phyloP scores from a whole-genome alignment of 2,329 filamentous ascomycete genomes.

The Diplodia intermedia region DNA sequence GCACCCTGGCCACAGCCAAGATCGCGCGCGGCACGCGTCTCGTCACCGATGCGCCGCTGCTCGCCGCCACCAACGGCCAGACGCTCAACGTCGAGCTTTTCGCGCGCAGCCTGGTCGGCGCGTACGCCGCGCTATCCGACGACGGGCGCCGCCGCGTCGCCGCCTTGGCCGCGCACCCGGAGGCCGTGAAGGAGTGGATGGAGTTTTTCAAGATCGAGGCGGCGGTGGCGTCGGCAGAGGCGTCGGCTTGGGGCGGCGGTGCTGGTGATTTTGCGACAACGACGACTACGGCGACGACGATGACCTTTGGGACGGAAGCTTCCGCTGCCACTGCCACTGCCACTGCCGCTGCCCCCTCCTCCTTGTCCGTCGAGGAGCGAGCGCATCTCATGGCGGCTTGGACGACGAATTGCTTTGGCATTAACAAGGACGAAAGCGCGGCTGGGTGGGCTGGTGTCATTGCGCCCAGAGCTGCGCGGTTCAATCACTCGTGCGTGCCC shows the following conservation, averaged over 20 bases:
- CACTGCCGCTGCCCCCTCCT: not conserved
- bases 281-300: not conserved
- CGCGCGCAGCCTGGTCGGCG: not conserved
- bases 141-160: not conserved
- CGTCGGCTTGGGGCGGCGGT: not conserved
- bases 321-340: too few species aligned
- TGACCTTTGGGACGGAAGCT: too few species aligned
- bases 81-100: not conserved
- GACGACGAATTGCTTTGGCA: not conserved
- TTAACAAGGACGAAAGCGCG: not conserved
- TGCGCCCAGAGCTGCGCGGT: conserved; percentile 3
- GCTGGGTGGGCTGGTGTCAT: not conserved
- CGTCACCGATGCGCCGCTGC: conserved; percentile 49
- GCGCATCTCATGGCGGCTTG: conserved; percentile 2
- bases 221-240: not conserved
- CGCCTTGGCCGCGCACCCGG: not conserved
- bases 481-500: conserved; percentile 35
- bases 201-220: not conserved
- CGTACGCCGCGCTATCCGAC: not conserved
- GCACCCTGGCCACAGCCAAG: conserved; percentile 48
- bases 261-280: not conserved
- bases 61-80: conserved; percentile 35
- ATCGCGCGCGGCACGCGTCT: conserved; percentile 51
- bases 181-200: not conserved
- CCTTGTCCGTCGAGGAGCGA: not conserved